Evolutionary conservation across 768 basidiomycete species (phyloP), one percentile per base, ranked within the genome.

Genomic region (Myochromella boudieri): DNA sequence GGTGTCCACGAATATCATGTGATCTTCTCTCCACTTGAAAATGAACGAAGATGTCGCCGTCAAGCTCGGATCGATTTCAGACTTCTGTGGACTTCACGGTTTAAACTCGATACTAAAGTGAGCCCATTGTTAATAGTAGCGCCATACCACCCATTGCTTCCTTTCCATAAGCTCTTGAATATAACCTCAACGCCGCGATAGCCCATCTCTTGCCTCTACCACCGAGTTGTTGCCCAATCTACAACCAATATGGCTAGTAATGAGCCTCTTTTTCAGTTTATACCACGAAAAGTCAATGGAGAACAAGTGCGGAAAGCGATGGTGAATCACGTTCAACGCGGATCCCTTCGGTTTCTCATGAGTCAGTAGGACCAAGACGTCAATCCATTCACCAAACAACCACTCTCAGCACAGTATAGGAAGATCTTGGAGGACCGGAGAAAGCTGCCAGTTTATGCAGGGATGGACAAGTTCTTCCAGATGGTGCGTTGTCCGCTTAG

Each of bases 391-490:
- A 97, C 90, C 3, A 86, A 86, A 48, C 66, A 62, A 48, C 87
- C 91, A 0, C 86, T 85, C 62, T 80, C 91, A 0, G 61, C 78
- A 3, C 80, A 85, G 52, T 98, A 97, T 72, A 82, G 72, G 67
- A 92, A 88, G 69, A 95, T 98, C 47, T 65, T 98, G 18, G 85
- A 85, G 58, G 68, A 75, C 9, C 82, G 95, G 47, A 92, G 85
- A 72, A 89, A 90, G 62, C 73, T 99, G 18, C 95, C 97, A 0
- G 95, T 99, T 0, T 97, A 77, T 57, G 68, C 83, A 2, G 90
- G 95, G 67, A 95, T 97, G 94, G 78, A 85, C 47, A 90, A 94
- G 37, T 97, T 99, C 65, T 81, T 85, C 59, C 77, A 87, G 55
- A 86, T 95, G 71, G 91, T 91, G 68, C 70, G 90, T 77, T 21